phyloP scores from a whole-genome alignment of 2,329 filamentous ascomycete species.

The Hymenoscyphus linearis region DNA sequence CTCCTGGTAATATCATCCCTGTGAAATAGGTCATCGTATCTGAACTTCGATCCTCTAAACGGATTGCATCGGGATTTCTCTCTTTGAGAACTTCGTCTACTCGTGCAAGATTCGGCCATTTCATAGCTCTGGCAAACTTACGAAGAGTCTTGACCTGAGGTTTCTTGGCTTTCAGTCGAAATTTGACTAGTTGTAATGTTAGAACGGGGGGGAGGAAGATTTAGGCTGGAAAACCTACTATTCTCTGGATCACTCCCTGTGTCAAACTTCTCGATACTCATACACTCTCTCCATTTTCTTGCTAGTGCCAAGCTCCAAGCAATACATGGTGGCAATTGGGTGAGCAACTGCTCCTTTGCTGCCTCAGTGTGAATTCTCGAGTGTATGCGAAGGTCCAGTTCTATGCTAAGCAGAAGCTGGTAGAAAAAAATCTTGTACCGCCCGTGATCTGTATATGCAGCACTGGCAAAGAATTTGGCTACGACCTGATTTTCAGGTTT shows the following conservation, averaged over 20 bases:
- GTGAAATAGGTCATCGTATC: conserved; percentile 75
- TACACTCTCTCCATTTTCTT: conserved; percentile 65
- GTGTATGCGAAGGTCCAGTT: conserved; percentile 66
- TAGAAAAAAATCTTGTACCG: conserved; percentile 65
- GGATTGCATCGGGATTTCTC: conserved; percentile 45
- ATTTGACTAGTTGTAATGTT: conserved; percentile 40
- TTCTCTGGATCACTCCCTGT: conserved; percentile 45
- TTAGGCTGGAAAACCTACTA: conserved; percentile 36
- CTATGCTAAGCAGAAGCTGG: conserved; percentile 68
- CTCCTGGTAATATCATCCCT: conserved; percentile 65
- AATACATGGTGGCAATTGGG: conserved; percentile 63
- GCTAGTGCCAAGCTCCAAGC: conserved; percentile 71
- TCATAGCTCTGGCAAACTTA: conserved; percentile 65
- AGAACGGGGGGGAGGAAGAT: conserved; percentile 15
- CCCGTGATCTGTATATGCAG: conserved; percentile 46
- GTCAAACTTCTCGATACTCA: conserved; percentile 58
- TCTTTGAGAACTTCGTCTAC: conserved; percentile 59
- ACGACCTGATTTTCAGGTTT: conserved; percentile 65
- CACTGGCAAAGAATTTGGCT: conserved; percentile 66
- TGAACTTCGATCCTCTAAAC: conserved; percentile 56
- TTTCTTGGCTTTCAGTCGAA: conserved; percentile 60
- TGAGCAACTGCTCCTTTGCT: conserved; percentile 59
- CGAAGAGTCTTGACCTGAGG: conserved; percentile 64
- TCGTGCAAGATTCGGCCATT: conserved; percentile 68
- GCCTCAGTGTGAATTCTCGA: conserved; percentile 54